phyloP scores from a whole-genome alignment of 2,329 filamentous ascomycete genomes.

The Xylaria sp. region DNA sequence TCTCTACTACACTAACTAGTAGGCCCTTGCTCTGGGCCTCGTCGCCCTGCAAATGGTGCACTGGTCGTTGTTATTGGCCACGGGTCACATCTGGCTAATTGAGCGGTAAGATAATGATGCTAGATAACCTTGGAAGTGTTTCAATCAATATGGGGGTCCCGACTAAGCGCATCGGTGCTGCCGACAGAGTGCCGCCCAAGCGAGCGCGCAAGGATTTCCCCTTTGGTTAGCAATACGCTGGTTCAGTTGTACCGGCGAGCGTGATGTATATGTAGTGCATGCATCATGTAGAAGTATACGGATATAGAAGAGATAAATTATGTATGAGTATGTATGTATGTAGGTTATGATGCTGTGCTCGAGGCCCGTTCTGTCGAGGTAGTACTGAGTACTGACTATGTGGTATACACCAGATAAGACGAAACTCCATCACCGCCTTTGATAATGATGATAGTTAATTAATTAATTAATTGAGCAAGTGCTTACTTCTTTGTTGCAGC shows the following conservation, averaged over 20 bases:
- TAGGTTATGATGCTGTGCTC: neutral
- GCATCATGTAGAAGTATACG: neutral
- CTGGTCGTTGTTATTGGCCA: slow-evolving; percentile 2
- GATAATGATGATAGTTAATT: too few species aligned
- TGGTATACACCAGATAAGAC: neutral
- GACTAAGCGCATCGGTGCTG: slow-evolving; percentile 35
- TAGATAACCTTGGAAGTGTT: slow-evolving; percentile 9
- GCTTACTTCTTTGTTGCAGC: neutral
- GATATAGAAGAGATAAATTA: too few species aligned
- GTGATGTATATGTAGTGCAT: neutral
- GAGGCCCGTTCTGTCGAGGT: too few species aligned
- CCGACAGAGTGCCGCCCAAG: slow-evolving; percentile 32
- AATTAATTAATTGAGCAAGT: neutral
- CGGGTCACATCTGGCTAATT: slow-evolving; percentile 5
- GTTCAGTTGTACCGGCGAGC: neutral
- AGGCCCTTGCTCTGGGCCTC: neutral
- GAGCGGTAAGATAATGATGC: slow-evolving; percentile 22
- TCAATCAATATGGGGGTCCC: slow-evolving; percentile 23
- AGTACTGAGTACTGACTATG: too few species aligned
- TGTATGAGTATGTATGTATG: too few species aligned
- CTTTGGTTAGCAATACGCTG: slow-evolving; percentile 20
- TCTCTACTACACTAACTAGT: too few species aligned
- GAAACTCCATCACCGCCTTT: too few species aligned
- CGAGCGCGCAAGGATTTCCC: slow-evolving; percentile 32
- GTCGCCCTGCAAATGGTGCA: neutral